Percentiles rank a stretch among this genome's conserved stretches.
phyloP scores from a whole-genome alignment of 2,329 filamentous ascomycete species.

The Colletotrichum tamarilloi region DNA sequence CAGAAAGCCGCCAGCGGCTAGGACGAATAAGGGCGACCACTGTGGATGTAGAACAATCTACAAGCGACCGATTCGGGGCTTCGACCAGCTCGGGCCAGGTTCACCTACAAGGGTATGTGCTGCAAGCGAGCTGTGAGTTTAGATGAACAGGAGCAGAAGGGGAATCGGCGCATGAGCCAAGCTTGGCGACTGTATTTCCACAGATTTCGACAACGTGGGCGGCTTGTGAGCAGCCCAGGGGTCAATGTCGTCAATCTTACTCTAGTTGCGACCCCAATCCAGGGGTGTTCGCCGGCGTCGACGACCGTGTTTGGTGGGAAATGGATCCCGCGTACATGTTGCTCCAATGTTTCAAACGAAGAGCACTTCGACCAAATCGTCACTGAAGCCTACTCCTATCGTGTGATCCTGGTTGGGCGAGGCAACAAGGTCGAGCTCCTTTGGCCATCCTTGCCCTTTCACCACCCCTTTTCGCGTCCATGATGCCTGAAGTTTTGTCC shows the following conservation, averaged over 20 bases:
- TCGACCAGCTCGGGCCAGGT: neutral
- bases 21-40: neutral
- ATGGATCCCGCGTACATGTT: neutral
- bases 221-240: conserved; percentile 1
- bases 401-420: neutral
- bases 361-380: conserved; percentile 1
- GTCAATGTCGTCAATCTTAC: conserved; percentile 27
- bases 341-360: conserved; percentile 21
- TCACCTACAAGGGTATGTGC: neutral
- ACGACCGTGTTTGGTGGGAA: conserved; percentile 3
- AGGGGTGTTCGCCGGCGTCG: conserved; percentile 5
- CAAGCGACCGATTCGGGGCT: conserved; percentile 19
- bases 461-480: conserved; percentile 17
- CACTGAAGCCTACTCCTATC: neutral
- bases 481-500: neutral
- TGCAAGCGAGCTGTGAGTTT: conserved; percentile 4
- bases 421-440: neutral
- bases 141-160: conserved; percentile 32
- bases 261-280: conserved; percentile 19
- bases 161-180: conserved; percentile 24
- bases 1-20: neutral
- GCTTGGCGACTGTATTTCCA: conserved; percentile 12
- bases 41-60: conserved; percentile 21
- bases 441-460: neutral
- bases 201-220: neutral